Percentiles rank a stretch among this genome's conserved stretches.
Evolutionary conservation across 768 basidiomycete genomes (phyloP).

Genomic region (Lepiota venenata): DNA sequence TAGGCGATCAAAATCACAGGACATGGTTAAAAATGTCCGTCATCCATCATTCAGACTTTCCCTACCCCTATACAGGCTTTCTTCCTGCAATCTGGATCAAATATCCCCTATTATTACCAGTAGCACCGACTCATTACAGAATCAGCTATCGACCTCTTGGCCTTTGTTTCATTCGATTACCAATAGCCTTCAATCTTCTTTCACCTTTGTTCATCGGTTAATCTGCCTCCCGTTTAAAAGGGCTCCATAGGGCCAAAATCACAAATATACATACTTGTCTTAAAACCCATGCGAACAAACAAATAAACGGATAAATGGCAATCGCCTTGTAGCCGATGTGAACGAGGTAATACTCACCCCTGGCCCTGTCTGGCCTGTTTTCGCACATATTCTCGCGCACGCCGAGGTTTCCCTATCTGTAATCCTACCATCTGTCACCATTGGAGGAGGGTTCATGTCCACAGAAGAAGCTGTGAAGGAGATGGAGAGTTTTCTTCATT

Average conservation of each 20-base stretch:
- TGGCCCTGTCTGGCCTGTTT: too few relatives aligned
- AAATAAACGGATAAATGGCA: too few relatives aligned
- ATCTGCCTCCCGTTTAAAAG: not conserved
- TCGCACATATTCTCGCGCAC: too few relatives aligned
- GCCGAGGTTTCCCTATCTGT: too few relatives aligned
- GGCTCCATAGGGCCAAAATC: not conserved
- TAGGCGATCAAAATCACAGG: constrained; percentile 10
- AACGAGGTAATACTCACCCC: too few relatives aligned
- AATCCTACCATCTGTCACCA: too few relatives aligned
- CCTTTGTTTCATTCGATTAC: not conserved
- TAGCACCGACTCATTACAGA: not conserved
- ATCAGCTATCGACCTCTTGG: not conserved
- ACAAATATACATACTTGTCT: not conserved
- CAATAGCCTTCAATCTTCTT: not conserved
- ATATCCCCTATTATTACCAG: constrained; percentile 19
- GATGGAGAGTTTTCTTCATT: too few relatives aligned
- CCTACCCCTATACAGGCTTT: constrained; percentile 13
- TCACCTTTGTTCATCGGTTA: not conserved
- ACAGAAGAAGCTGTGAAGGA: too few relatives aligned
- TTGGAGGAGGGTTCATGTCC: too few relatives aligned
- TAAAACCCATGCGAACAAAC: not conserved
- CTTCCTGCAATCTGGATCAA: constrained; percentile 18
- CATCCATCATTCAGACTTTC: constrained; percentile 8
- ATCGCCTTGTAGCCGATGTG: too few relatives aligned
- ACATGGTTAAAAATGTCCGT: not conserved